Base-by-base conservation (phyloP, 2,329 filamentous ascomycete species). In the Pseudocercospora crystallina region DNA sequence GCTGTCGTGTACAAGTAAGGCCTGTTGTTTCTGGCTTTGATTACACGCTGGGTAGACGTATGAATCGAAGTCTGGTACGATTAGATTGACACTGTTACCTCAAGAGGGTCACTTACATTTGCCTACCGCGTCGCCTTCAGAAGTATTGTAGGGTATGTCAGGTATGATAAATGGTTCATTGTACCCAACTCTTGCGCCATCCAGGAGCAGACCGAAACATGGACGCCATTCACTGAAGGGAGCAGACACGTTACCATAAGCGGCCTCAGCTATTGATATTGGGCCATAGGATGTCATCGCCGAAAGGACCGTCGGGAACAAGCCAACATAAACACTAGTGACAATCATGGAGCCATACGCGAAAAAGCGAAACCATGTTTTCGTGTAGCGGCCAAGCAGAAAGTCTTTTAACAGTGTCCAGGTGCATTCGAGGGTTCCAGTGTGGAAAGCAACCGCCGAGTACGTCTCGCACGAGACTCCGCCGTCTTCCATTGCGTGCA, bases 231-330 rank as follows among this genome's bases (percentile, higher is more conserved):
- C 26, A 17, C 41, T 33, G n/a, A 43, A 14, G 12, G 30, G 30
- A 15, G n/a, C 14, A 15, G 29, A 17, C 29, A 12, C 30, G 30
- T 32, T 32, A 33, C 35, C 14, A 17, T 5, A 10, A 2, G 41
- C 33, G 14, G 33, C 31, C 15, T 14, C 26, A 15, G 41, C 41
- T 17, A 11, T 43, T 8, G 36, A n/a, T 20, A 47, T 30, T 8
- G 44, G 34, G 5, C 44, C 44, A 9, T 47, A 47, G 13, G 35
- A 39, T 15, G 44, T 47, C 44, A 40, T 40, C 7, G 35, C 44
- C 7, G 35, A 33, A 1, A 47, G 12, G n/a, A 47, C 15, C 8
- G 44, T 47, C 13, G 44, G 44, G 17, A 35, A 47, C 26, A 31
- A 11, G 10, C 20, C 29, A 8, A 47, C 39, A 26, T 38, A 47